Base-by-base conservation (phyloP, 495 filamentous ascomycete genomes). In the Lasiosphaeriaceae sp. region DNA sequence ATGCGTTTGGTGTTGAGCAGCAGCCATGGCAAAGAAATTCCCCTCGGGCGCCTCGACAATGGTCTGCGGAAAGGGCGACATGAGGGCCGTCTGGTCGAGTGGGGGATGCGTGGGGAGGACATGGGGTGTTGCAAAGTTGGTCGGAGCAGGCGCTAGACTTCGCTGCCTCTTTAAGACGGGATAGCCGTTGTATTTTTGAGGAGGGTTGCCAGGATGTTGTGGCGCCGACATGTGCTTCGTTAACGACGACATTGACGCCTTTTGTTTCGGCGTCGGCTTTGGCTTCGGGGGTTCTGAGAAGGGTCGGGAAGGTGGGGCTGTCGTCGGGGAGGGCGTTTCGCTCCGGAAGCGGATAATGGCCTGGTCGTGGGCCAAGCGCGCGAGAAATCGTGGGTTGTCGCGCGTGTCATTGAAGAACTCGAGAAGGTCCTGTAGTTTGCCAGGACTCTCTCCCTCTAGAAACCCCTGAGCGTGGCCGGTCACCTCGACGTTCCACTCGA, bases 381-480 rank as follows among this genome's bases (percentile, higher is more conserved):
- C 71, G 22, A 78, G 65, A 37, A 64, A 65, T 47, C 70, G 67
- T 2, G 76, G 71, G 47, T 74, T 70, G 53, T 76, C 73, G 29
- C 69, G 68, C 14, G 60, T 57, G 11, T 71, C 73, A 35, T 71
- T 66, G 62, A 77, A 80, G 57, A 78, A 80, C 37, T 80, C 77
- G 43, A 80, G 69, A 2, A 77, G 66, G 50, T 80, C 77, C 60
- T 80, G 77, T 20, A 80, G 70, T 54, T 77, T 73, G 11, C 75
- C 75, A 3, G 75, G 71, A 39, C 66, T 73, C 59, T 78, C 71
- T 26, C 74, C 74, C 54, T 80, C 77, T 11, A 77, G 57, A 53
- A 76, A 80, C 1, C 76, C 77, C 59, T 74, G 76, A 5, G 73
- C 74, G 43, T 77, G 66, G n/a, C 77, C 77, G 2, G 76, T 80